Evolutionary conservation across 768 basidiomycete species (phyloP), one percentile per base, ranked within the genome.

Genomic region (Hypsizygus marmoreus): DNA sequence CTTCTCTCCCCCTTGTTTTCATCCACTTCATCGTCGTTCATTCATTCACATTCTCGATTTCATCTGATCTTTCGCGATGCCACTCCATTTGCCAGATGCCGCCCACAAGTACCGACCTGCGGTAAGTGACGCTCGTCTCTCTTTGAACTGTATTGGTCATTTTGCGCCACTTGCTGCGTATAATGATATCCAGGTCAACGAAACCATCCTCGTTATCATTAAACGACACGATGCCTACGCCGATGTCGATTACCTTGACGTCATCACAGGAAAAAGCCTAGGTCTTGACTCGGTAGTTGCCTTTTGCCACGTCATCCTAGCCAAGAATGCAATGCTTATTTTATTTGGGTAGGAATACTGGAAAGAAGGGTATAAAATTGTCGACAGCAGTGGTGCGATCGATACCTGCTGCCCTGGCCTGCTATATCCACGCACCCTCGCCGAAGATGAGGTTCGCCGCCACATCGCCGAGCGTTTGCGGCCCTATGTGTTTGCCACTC

Each of bases 101-200:
- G n/a, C n/a, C n/a, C 53, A 54, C 13, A 54, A 43, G 17, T 54
- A 43, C 36, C 45, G 32, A 23, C 53, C 53, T 12, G 43, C 35
- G 33, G 53, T 54, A 16, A 43, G 53, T 34, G 4, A 7, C 22
- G 16, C 20, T 4, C 16, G 19, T 34, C 33, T 40, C 4, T 10
- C 13, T 25, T 32, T 16, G 13, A 35, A 5, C 28, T n/a, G 9
- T 26, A n/a, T 37, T 30, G 13, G 26, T 31, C 3, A 23, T 22
- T 16, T n/a, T 25, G 4, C 19, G n/a, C n/a, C n/a, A n/a, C n/a
- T n/a, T n/a, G n/a, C n/a, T n/a, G n/a, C n/a, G n/a, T n/a, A n/a
- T n/a, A n/a, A n/a, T n/a, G n/a, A n/a, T n/a, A n/a, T n/a, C n/a
- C n/a, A 54, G 52, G 31, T 39, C 1, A 42, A 54, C 20, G 53